Evolutionary conservation across 805 yeast species (phyloP).

Genomic region (Kurtzmaniella cleridarum): DNA sequence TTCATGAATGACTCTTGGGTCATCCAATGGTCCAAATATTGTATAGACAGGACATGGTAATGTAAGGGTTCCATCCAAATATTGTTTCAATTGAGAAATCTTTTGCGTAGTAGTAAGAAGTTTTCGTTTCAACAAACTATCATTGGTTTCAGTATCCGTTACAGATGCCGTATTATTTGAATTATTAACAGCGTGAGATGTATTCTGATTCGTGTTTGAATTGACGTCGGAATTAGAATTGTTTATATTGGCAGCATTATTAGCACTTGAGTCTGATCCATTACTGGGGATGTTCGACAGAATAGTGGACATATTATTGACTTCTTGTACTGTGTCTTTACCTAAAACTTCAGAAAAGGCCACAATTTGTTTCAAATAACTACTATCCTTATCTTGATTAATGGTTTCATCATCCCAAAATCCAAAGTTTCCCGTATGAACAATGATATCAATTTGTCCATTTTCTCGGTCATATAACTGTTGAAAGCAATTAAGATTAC

Average conservation of each 20-base stretch:
- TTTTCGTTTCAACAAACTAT: slow-evolving; percentile 7
- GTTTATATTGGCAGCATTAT: too few species aligned
- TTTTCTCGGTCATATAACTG: slow-evolving; percentile 10
- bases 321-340: slow-evolving; percentile 41
- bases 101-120: slow-evolving; percentile 4
- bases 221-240: too few species aligned
- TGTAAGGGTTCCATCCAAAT: slow-evolving; percentile 29
- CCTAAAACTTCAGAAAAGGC: slow-evolving; percentile 59
- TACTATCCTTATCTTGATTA: slow-evolving; percentile 45
- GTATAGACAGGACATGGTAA: slow-evolving; percentile 66
- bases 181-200: neutral
- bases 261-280: too few species aligned
- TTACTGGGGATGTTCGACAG: neutral
- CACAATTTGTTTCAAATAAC: slow-evolving; percentile 57
- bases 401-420: slow-evolving; percentile 60
- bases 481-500: slow-evolving; percentile 16
- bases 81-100: slow-evolving; percentile 16
- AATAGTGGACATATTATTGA: slow-evolving; percentile 44
- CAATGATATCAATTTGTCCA: slow-evolving; percentile 28
- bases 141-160: slow-evolving; percentile 5
- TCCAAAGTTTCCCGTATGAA: slow-evolving; percentile 79
- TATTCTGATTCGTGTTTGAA: too few species aligned
- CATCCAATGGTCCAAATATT: slow-evolving; percentile 74
- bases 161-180: neutral
- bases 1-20: slow-evolving; percentile 59